Conservation (phyloP, 2,329 filamentous ascomycete genomes). For the Fusarium veterinarium region DNA sequence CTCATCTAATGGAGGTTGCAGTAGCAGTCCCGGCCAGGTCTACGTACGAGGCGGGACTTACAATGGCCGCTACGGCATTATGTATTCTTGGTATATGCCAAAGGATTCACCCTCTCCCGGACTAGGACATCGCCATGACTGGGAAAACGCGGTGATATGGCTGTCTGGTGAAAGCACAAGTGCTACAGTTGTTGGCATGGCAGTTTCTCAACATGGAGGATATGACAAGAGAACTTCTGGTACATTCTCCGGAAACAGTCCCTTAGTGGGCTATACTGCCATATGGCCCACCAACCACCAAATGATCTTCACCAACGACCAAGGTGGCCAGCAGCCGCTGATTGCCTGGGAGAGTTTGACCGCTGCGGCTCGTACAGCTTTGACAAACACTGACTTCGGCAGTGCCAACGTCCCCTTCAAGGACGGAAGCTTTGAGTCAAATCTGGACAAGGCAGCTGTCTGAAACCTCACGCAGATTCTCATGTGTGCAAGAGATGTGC, state of each 20-base stretch:
- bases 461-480: background rate
- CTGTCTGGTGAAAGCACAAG: constrained; percentile 42
- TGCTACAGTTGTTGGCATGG: constrained; percentile 48
- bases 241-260: constrained; percentile 43
- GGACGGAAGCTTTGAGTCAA: constrained; percentile 43
- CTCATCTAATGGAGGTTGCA: constrained; percentile 48
- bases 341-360: constrained; percentile 58
- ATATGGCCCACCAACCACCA: constrained; percentile 51
- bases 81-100: constrained; percentile 61
- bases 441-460: constrained; percentile 36
- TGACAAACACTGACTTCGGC: constrained; percentile 56
- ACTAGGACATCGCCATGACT: constrained; percentile 47
- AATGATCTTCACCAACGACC: constrained; percentile 49
- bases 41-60: constrained; percentile 52
- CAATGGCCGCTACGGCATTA: constrained; percentile 52
- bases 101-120: constrained; percentile 52
- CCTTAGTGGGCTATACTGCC: constrained; percentile 51
- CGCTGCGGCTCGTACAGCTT: constrained; percentile 50
- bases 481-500: background rate
- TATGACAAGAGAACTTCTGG: constrained; percentile 46
- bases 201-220: constrained; percentile 53
- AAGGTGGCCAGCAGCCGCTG: constrained; percentile 56
- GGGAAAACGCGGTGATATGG: constrained; percentile 45
- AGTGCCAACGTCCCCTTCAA: constrained; percentile 57
- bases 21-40: constrained; percentile 51